Base-by-base conservation (phyloP, 768 basidiomycete genomes). In the Leccinum truebloodii region DNA sequence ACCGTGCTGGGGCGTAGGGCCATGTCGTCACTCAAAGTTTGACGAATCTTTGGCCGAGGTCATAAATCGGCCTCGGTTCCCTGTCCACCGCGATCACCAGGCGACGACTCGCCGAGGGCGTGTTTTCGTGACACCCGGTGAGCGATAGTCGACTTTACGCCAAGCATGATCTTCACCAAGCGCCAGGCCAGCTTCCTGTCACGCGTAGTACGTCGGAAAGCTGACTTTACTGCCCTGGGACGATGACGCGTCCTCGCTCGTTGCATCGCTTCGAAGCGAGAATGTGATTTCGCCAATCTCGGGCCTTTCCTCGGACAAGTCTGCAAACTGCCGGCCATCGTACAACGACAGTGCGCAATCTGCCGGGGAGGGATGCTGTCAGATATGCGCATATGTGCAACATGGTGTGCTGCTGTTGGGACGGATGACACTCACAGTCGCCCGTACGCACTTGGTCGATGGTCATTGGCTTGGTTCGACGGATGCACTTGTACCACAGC, bases 361-460 rank as follows among this genome's bases (percentile, higher is more conserved):
- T 70, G n/a, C 32, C 46, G 0, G n/a, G 32, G 32, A 7, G 22
- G 1, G 2, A 22, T 6, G 26, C 24, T 39, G 24, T 56, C 20
- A 54, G 49, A 54, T 53, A 24, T 28, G 26, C 1, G 20, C 26
- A 50, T 14, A 4, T 49, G 3, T 26, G 24, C 13, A 50, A 3
- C 22, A 24, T 48, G 46, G 12, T 22, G n/a, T 7, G 13, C 28
- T n/a, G 22, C 2, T n/a, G 22, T 0, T 4, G 39, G 1, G 18
- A 20, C 9, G 10, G 37, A 35, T 5, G 12, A 34, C 26, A 58
- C 68, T 55, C 59, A 69, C 68, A 41, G 22, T 63, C 10, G 20
- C 59, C 69, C 6, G 67, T 68, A 12, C 68, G 68, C 4, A 69
- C 44, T 66, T 71, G 69, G 35, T 69, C 69, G 22, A 71, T 51